Evolutionary conservation across 2,329 filamentous ascomycete genomes (phyloP), one percentile per base, ranked within the genome.

Genomic region (Spiromastix sp.): DNA sequence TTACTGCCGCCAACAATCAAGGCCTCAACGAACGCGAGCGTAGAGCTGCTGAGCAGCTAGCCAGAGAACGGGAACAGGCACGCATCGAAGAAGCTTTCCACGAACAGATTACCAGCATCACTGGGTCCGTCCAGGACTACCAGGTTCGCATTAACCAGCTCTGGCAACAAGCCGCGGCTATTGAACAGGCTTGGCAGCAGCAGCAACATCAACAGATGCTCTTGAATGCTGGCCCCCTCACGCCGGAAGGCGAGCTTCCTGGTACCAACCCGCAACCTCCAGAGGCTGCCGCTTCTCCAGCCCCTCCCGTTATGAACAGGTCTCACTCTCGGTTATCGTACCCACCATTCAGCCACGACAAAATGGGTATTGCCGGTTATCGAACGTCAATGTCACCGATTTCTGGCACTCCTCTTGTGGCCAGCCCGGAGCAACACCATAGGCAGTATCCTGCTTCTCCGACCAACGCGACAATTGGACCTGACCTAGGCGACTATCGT

Each of bases 181-280:
- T 66, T 24, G 61, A 66, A 42, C 57, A 65, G 41, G 55, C 57
- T 12, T 60, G 61, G 32, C 59, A 64, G 30, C 58, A 66, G 37
- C 63, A 67, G 37, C 60, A 66, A 30, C 60, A 63, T 38, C 61
- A 59, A 36, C 38, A 42, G 24, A 34, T 60, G 49, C 57, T 60
- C 35, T 45, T 59, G 44, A 61, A 59, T 28, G 55, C 55, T 34
- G 63, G 59, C n/a, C 61, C 61, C 21, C 48, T 66, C 31, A 77
- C 73, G n/a, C 74, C 74, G n/a, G 74, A 78, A 55, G 71, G 71
- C 18, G 64, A 67, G 20, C 55, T 77, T 10, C 71, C 72, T 16
- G 71, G 71, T 37, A 72, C 70, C 7, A 65, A 63, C 39, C 48
- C 55, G 37, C 26, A 22, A 4, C 31, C 30, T 18, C 30, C 20